Base-by-base conservation (phyloP, 2,329 filamentous ascomycete genomes). In the Fusarium sterilihyphosum region DNA sequence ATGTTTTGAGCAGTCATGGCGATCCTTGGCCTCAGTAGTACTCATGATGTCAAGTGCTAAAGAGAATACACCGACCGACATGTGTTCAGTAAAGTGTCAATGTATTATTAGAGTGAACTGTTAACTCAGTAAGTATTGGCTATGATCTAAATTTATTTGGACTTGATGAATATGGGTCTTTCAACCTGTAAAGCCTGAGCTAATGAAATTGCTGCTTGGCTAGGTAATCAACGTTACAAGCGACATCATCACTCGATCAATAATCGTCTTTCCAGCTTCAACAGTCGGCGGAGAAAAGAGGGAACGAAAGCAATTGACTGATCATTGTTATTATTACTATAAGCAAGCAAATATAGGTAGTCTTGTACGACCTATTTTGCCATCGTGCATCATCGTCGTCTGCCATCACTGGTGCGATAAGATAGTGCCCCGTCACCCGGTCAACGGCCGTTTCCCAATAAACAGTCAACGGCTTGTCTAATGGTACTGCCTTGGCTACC, bases 381-480 rank as follows among this genome's bases (percentile, higher is more conserved):
- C 35, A 71, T 52, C 53, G 14, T 71, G 71, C 71, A 65, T 61
- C 71, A 24, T 44, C 70, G 58, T 67, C 53, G 57, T 52, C 46
- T 20, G 35, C 38, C 60, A 49, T 73, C 53, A 75, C 58, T 53
- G 64, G 56, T 62, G 41, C 67, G 72, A 79, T 77, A 78, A 78
- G 70, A 75, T 76, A 56, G 20, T 44, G 56, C 52, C 41, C 52
- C 56, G 71, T 80, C 57, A 53, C 74, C 78, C 56, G 71, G 74
- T 71, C 77, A 80, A 80, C 78, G 26, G 7, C 62, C 60, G 61
- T 62, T 65, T 65, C 62, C 56, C 52, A 59, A 74, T 80, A 79
- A 80, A 79, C 77, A 79, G 77, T 73, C 74, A 78, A 78, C 76
- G 70, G 76, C 75, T 64, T 62, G 43, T 72, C 65, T 65, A 64